These are phyloP conservation scores for Russula abietina DNA, from an alignment of 768 basidiomycete species.

Conservation along the genomic window DNA sequence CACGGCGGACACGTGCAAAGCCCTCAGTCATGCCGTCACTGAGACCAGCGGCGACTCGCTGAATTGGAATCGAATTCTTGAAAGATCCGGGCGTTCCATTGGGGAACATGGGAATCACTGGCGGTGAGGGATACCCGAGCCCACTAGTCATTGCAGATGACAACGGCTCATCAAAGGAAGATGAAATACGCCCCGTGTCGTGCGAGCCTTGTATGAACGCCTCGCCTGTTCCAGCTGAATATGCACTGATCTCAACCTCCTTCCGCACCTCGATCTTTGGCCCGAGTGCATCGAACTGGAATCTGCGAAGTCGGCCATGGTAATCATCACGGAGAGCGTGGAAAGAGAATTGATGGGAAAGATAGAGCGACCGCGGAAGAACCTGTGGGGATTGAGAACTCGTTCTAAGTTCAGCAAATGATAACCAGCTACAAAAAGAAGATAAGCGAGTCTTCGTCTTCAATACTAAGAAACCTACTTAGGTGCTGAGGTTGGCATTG, in stretches of 20 bases:
- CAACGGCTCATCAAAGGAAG: conserved; percentile 75
- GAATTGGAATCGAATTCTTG: conserved; percentile 50
- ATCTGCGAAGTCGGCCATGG: conserved; percentile 65
- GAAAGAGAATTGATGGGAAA: conserved; percentile 82
- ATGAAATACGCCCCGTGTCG: conserved; percentile 41
- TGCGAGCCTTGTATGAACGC: conserved; percentile 51
- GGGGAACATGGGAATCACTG: conserved; percentile 72
- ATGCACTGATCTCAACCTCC: conserved; percentile 62
- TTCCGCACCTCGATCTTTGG: conserved; percentile 63
- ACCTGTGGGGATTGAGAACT: too few species aligned
- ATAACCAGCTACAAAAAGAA: conserved; percentile 47
- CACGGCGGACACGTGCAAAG: conserved; percentile 51
- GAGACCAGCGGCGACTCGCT: conserved; percentile 44
- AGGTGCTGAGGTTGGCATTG: conserved; percentile 1
- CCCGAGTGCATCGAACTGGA: conserved; percentile 52
- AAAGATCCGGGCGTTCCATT: conserved; percentile 50
- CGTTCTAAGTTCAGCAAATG: conserved; percentile 80
- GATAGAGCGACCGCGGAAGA: conserved; percentile 72
- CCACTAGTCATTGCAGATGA: conserved; percentile 64
- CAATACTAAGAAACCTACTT: conserved; percentile 16
- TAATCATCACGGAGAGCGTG: conserved; percentile 70
- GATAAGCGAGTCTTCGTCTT: neutral
- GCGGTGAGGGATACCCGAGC: conserved; percentile 44
- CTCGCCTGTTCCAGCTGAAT: conserved; percentile 37
- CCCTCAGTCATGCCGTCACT: conserved; percentile 56